Evolutionary conservation across 1,139 yeast species (phyloP).

Genomic region (Geotrichum aggregatum): DNA sequence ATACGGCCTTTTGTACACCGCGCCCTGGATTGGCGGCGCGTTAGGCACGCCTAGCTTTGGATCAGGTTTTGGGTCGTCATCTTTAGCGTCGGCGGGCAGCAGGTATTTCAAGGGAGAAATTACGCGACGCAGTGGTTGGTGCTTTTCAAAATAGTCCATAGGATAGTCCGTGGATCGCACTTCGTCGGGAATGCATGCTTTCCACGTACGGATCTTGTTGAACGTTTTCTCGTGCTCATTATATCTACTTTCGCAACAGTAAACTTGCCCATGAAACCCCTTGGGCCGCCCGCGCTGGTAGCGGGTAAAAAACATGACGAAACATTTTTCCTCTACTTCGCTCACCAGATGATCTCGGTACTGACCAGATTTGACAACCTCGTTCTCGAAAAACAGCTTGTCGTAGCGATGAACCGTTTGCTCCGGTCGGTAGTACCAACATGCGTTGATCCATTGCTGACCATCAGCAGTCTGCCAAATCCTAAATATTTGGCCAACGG

Average conservation of each 20-base stretch:
- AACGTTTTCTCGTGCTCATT: constrained; percentile 86
- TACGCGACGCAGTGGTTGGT: constrained; percentile 55
- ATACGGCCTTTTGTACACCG: constrained; percentile 73
- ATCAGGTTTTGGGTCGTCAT: constrained; percentile 72
- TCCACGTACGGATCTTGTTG: constrained; percentile 96
- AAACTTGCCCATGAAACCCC: constrained; percentile 67
- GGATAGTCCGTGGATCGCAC: constrained; percentile 79
- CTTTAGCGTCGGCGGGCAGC: constrained; percentile 67
- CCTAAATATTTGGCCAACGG: constrained; percentile 88
- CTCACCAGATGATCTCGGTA: constrained; percentile 88
- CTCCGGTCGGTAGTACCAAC: constrained; percentile 97
- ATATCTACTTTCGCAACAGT: constrained; percentile 91
- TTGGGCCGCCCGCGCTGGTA: constrained; percentile 92
- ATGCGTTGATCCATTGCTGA: constrained; percentile 84
- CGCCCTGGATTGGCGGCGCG: constrained; percentile 92
- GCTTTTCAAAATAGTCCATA: constrained; percentile 51
- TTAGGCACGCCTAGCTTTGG: constrained; percentile 75
- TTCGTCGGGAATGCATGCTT: constrained; percentile 96
- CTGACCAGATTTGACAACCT: constrained; percentile 94
- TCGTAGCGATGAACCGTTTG: constrained; percentile 94
- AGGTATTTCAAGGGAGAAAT: constrained; percentile 81
- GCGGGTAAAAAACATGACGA: constrained; percentile 88
- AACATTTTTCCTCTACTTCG: constrained; percentile 89
- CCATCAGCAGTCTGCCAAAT: constrained; percentile 86
- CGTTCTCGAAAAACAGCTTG: constrained; percentile 83